Base-by-base conservation (phyloP, 1,284 basidiomycete genomes). In the Heterobasidion irregulare region DNA sequence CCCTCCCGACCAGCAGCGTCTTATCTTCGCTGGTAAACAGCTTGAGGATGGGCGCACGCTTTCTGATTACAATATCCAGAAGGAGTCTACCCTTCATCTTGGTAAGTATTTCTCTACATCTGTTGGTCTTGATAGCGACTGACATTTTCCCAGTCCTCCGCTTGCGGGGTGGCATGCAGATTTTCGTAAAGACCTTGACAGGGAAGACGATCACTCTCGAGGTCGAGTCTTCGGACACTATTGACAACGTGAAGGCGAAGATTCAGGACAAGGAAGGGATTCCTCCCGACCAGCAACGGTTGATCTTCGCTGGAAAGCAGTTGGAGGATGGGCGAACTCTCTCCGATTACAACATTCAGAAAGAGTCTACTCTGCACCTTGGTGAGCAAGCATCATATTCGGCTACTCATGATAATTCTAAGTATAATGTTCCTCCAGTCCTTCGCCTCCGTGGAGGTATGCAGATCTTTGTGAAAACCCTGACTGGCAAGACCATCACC, bases 261-360 rank as follows among this genome's bases (percentile, higher is more conserved):
- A 95, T 95, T 68, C 92, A 94, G 72, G 92, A 94, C 79, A 94
- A 94, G 81, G 92, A 94, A 73, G 92, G 92, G 34, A 95, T 94
- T 59, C 91, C 92, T 57, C 92, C 92, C 64, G 94, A 97, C 77
- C 94, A 98, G 75, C 95, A 98, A 73, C 93, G 95, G 64, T 75
- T 98, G 72, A 98, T 98, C 80, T 98, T 98, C 69, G 95, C 95
- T 55, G 95, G 95, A 66, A 98, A 98, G 41, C 92, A 98, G 77
- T 89, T 98, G 62, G 92, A 95, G 77, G 92, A 95, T 73, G 92
- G 90, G 59, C 87, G 90, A 69, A 92, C 89, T 59, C 84, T 94
- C 59, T 89, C 75, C 66, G 91, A 95, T 75, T 95, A 96, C 78
- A 82, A 92, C 82, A 98, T 98, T 68, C 96, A 94, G 77, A 94